Conservation (phyloP, 257 asterid species). For the Przewalskia tangutica region DNA sequence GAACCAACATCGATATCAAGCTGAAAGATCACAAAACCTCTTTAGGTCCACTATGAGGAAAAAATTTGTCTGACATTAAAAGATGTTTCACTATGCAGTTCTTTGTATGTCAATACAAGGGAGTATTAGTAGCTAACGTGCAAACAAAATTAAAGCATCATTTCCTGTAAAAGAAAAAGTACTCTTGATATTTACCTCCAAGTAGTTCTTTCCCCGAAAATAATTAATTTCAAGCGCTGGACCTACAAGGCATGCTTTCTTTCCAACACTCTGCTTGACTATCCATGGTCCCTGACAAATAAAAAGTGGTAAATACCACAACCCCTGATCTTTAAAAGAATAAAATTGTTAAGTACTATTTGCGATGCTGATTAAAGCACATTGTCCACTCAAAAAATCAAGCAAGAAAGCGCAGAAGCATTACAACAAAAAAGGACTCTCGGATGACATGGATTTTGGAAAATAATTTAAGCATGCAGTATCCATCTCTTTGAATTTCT, state of each 20-base stretch:
- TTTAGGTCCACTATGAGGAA: not conserved
- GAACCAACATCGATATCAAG: slow-evolving; percentile 76
- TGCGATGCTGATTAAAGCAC: not conserved
- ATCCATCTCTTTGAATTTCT: not conserved
- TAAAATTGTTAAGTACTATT: not conserved
- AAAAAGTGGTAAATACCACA: not conserved
- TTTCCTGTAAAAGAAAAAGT: not conserved
- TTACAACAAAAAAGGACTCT: not conserved
- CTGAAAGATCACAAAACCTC: slow-evolving; percentile 28
- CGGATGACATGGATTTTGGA: not conserved
- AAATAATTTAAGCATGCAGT: not conserved
- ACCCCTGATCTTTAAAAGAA: not conserved
- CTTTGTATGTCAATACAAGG: not conserved
- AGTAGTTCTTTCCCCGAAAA: slow-evolving; percentile 77
- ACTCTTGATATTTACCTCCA: slow-evolving; percentile 53
- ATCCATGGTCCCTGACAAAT: slow-evolving; percentile 91
- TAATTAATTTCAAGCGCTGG: slow-evolving; percentile 77
- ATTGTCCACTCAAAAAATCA: not conserved
- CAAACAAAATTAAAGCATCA: not conserved
- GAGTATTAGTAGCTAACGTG: not conserved
- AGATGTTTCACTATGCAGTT: not conserved
- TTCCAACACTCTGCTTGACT: slow-evolving; percentile 92
- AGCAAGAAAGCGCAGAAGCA: not conserved
- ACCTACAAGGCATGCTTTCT: slow-evolving; percentile 79
- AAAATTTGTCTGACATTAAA: not conserved